Percentiles rank a stretch among this genome's conserved stretches.
Evolutionary conservation across 1,284 basidiomycete species (phyloP).

Genomic region (Ganoderma lingzhi): DNA sequence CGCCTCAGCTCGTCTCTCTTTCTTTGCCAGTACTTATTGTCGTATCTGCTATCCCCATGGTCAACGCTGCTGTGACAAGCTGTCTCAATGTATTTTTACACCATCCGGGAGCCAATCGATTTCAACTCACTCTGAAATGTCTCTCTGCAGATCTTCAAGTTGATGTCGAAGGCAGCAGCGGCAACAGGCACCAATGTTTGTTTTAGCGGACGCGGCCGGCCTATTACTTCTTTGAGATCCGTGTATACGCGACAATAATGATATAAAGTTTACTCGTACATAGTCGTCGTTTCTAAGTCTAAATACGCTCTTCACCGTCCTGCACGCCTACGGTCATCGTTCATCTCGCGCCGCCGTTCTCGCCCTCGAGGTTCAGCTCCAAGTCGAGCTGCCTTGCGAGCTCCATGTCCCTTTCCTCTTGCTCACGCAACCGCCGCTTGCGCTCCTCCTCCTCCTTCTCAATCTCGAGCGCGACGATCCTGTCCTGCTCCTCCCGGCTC

Average conservation of each 20-base stretch:
- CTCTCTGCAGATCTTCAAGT: background rate
- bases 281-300: background rate
- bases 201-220: no score
- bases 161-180: no score
- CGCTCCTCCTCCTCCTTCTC: slow-evolving; percentile 50
- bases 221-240: background rate
- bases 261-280: slow-evolving; percentile 12
- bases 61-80: slow-evolving; percentile 34
- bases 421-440: slow-evolving; percentile 41
- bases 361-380: slow-evolving; percentile 42
- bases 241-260: slow-evolving; percentile 22
- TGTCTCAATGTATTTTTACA: slow-evolving; percentile 36
- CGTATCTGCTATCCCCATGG: slow-evolving; percentile 36
- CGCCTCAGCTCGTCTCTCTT: background rate
- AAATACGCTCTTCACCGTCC: background rate
- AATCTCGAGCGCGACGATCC: slow-evolving; percentile 34
- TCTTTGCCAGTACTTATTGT: slow-evolving; percentile 30
- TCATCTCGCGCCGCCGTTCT: slow-evolving; percentile 8
- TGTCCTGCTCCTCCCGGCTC: slow-evolving; percentile 36
- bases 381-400: slow-evolving; percentile 45
- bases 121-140: background rate
- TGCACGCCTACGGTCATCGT: background rate
- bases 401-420: slow-evolving; percentile 45
- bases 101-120: slow-evolving; percentile 25
- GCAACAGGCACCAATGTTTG: no score